Evolutionary conservation across 441 rosid genomes (phyloP).

Genomic region (Geranium incanum): DNA sequence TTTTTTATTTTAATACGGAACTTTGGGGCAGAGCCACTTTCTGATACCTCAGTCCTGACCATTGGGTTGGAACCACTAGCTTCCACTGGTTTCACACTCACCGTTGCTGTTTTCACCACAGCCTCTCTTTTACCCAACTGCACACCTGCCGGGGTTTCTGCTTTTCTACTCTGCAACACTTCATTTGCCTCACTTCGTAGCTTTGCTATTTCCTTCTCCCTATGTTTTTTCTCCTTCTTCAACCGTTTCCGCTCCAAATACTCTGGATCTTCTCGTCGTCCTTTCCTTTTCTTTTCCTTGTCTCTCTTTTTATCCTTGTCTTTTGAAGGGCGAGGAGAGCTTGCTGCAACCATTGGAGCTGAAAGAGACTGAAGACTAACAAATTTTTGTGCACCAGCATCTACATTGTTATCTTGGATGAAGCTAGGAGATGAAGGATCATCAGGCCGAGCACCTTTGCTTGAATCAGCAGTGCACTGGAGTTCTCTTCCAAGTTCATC

Average conservation of each 20-base stretch:
- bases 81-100: slow-evolving; percentile 36
- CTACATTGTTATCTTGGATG: slow-evolving; percentile 41
- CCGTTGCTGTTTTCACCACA: slow-evolving; percentile 19
- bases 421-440: slow-evolving; percentile 39
- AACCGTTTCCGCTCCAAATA: slow-evolving; percentile 65
- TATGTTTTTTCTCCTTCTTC: slow-evolving; percentile 67
- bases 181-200: slow-evolving; percentile 36
- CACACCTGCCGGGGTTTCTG: not conserved
- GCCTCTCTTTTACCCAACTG: slow-evolving; percentile 21
- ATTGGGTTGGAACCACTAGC: slow-evolving; percentile 31
- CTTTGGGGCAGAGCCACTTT: slow-evolving; percentile 45
- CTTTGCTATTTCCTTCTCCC: slow-evolving; percentile 72
- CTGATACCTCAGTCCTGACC: slow-evolving; percentile 39
- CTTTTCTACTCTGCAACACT: slow-evolving; percentile 20
- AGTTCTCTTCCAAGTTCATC: slow-evolving; percentile 71
- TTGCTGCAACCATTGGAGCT: slow-evolving; percentile 24
- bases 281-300: slow-evolving; percentile 56
- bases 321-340: slow-evolving; percentile 32
- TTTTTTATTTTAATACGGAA: slow-evolving; percentile 65
- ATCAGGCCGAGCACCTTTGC: slow-evolving; percentile 40
- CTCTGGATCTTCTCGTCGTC: slow-evolving; percentile 44
- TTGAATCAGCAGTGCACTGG: slow-evolving; percentile 96
- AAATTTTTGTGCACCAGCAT: slow-evolving; percentile 44
- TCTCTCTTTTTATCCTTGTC: slow-evolving; percentile 51
- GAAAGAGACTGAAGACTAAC: slow-evolving; percentile 67